These are phyloP conservation scores for Pseudopediastrum boryanum DNA, from an alignment of 139 green algal species.

Conservation along the genomic window DNA sequence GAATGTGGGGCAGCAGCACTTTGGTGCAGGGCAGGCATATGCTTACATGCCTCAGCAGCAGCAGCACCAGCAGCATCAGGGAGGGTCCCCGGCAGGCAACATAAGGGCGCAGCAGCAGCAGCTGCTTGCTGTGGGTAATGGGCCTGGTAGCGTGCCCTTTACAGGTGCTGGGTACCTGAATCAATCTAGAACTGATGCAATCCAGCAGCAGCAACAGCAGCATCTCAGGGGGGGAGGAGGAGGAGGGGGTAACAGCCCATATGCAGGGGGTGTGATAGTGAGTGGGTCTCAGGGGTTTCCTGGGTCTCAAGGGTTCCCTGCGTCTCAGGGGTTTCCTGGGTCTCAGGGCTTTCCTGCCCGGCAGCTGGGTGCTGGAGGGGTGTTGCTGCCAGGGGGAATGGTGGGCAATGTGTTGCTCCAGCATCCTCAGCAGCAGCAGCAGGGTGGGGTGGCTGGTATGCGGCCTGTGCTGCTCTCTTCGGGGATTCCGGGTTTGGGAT, in stretches of 20 bases:
- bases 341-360: constrained; percentile 16
- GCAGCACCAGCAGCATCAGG: background rate
- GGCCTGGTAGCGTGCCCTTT: constrained; percentile 7
- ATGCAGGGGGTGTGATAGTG: constrained; percentile 4
- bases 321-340: background rate
- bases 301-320: background rate
- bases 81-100: background rate
- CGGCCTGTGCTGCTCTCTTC: too few relatives aligned
- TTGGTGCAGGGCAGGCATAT: background rate
- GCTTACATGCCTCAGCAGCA: constrained; percentile 1
- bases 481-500: too few relatives aligned
- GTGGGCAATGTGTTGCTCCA: background rate
- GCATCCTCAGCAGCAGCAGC: constrained; percentile 1
- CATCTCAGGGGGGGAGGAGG: constrained; percentile 1
- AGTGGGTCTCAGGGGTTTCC: background rate
- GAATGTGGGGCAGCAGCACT: constrained; percentile 1
- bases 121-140: background rate
- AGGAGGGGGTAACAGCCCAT: background rate
- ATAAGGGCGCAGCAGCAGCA: constrained; percentile 32
- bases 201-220: constrained; percentile 10
- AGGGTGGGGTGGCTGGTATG: too few relatives aligned
- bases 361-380: constrained; percentile 16
- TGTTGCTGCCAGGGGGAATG: constrained; percentile 2
- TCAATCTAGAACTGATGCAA: background rate
- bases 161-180: background rate